Conservation (phyloP, 2,329 filamentous ascomycete genomes). For the Acrocalymma vagum region DNA sequence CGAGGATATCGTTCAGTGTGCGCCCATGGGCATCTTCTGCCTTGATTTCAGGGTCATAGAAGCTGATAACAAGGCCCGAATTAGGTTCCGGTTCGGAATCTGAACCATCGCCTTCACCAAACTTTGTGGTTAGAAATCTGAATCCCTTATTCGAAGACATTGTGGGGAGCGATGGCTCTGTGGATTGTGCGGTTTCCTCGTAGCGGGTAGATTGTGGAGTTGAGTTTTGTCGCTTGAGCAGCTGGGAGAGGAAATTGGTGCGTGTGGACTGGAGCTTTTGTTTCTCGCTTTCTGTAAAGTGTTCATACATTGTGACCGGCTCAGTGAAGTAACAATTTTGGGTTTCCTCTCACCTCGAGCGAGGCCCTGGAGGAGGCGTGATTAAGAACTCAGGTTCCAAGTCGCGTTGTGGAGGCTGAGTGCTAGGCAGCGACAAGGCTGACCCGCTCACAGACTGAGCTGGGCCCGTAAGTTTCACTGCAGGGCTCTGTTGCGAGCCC, state of each 20-base stretch:
- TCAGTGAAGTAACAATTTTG: too few species aligned
- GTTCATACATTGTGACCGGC: too few species aligned
- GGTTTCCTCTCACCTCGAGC: too few species aligned
- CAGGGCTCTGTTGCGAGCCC: too few species aligned
- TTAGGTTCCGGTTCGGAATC: too few species aligned
- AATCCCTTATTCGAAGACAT: constrained; percentile 22
- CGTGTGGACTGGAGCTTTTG: constrained; percentile 8
- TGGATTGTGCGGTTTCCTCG: constrained; percentile 8
- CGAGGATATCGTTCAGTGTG: constrained; percentile 57
- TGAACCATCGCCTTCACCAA: too few species aligned
- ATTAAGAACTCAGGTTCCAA: constrained; percentile 2
- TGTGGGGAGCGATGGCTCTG: neutral
- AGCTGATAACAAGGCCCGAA: constrained; percentile 51
- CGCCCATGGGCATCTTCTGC: constrained; percentile 50
- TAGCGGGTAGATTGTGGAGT: constrained; percentile 12
- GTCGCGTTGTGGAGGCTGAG: constrained; percentile 14
- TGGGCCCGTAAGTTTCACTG: too few species aligned
- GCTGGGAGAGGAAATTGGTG: constrained; percentile 5
- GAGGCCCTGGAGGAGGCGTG: too few species aligned
- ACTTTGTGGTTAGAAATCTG: too few species aligned
- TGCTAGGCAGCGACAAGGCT: constrained; percentile 19
- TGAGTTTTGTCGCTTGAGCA: constrained; percentile 16
- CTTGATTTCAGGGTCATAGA: constrained; percentile 56
- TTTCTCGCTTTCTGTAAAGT: constrained; percentile 5
- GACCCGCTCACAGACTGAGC: too few species aligned